These are phyloP conservation scores for Arctium minus DNA, from an alignment of 129 eudicot genomes.

Conservation along the genomic window DNA sequence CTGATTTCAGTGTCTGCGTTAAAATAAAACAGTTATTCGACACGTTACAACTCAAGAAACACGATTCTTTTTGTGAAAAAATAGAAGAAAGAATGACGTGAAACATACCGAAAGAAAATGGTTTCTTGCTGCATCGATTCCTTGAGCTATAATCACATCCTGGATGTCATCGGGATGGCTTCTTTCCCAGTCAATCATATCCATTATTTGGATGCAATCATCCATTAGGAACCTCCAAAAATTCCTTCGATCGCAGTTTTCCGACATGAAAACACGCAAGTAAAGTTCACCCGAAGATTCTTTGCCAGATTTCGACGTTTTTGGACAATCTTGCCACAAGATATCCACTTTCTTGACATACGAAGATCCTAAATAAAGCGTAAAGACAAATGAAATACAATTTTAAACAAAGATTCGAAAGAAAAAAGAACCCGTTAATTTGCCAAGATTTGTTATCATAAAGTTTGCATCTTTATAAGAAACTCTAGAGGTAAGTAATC, in stretches of 20 bases:
- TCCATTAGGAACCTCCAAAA: constrained; percentile 64
- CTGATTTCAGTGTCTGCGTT: constrained; percentile 64
- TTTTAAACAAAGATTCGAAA: neutral
- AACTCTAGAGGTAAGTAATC: neutral
- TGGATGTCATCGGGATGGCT: constrained; percentile 83
- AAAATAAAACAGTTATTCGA: neutral
- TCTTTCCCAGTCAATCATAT: constrained; percentile 83
- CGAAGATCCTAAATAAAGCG: constrained; percentile 50
- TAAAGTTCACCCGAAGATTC: constrained; percentile 60
- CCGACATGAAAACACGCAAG: constrained; percentile 73
- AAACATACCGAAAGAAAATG: constrained; percentile 64
- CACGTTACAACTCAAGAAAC: neutral
- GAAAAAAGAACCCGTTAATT: neutral
- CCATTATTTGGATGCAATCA: constrained; percentile 62
- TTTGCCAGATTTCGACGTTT: constrained; percentile 26
- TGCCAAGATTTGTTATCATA: neutral
- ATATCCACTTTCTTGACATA: constrained; percentile 88
- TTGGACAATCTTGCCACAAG: constrained; percentile 65
- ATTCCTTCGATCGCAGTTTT: constrained; percentile 39
- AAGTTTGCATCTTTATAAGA: neutral
- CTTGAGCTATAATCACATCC: constrained; percentile 53
- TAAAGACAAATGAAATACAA: neutral
- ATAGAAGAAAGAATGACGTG: neutral
- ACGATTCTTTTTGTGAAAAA: neutral
- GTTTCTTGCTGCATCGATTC: constrained; percentile 73